A percentile compares a stretch with the other conserved stretches of the same genome.
phyloP scores from a whole-genome alignment of 2,329 filamentous ascomycete genomes.

The Acephala macrosclerotiorum region DNA sequence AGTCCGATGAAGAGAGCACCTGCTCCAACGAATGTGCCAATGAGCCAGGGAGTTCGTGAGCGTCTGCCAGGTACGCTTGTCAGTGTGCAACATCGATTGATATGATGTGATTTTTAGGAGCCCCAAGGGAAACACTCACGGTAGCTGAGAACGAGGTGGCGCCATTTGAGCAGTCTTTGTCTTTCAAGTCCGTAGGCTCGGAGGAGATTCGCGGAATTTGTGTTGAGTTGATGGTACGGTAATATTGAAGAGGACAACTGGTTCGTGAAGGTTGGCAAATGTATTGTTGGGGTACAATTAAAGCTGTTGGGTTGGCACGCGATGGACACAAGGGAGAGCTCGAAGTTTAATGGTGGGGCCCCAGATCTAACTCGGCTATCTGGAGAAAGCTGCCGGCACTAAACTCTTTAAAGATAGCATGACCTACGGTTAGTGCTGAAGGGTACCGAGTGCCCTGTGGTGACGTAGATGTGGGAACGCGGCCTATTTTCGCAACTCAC shows the following conservation, averaged over 20 bases:
- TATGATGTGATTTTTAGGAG: background rate
- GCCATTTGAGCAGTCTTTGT: slow-evolving; percentile 27
- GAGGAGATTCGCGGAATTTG: background rate
- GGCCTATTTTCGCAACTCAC: too few relatives aligned
- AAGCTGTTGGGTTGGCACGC: slow-evolving; percentile 16
- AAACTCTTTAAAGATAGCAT: background rate
- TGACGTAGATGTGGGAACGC: too few relatives aligned
- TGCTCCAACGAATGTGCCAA: slow-evolving; percentile 39
- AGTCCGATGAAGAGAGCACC: slow-evolving; percentile 40
- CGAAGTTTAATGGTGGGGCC: background rate
- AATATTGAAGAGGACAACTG: background rate
- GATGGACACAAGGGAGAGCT: background rate
- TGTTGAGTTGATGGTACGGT: background rate
- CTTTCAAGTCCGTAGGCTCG: background rate
- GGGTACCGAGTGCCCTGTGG: background rate
- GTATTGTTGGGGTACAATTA: slow-evolving; percentile 16
- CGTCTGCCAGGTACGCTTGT: slow-evolving; percentile 26
- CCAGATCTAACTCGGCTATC: slow-evolving; percentile 12
- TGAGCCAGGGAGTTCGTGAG: slow-evolving; percentile 39
- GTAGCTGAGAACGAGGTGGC: slow-evolving; percentile 25
- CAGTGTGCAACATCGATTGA: slow-evolving; percentile 10
- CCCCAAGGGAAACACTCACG: slow-evolving; percentile 24
- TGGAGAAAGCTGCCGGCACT: background rate
- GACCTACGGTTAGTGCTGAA: background rate
- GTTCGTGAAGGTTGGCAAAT: background rate